Evolutionary conservation across 169 alveolate genomes (phyloP), one percentile per base, ranked within the genome.

Genomic region (Blepharisma undulans): DNA sequence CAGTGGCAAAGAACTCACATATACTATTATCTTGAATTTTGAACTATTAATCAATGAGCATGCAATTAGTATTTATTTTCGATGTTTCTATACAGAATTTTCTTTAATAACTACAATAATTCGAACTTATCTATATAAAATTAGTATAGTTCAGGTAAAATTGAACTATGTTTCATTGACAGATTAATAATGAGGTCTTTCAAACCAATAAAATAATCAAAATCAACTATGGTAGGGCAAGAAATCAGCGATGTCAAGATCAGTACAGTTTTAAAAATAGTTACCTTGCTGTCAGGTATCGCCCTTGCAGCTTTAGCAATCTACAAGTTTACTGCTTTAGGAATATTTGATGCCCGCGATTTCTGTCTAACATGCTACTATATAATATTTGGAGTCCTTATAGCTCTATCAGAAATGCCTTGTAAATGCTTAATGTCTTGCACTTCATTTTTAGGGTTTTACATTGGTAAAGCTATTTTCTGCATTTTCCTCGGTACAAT

Each of bases 321-420:
- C 22, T 27, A 25, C 7, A 36, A 33, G 25, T 82, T 82, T n/a
- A 10, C 48, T 19, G 25, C 36, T 36, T 14, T 34, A 1, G 34
- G 89, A 8, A 82, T 82, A 22, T 72, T 19, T 14, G n/a, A 33
- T n/a, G 30, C 76, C 22, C 27, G 78, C 14, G 89, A 59, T 29
- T 82, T 82, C 22, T 82, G 32, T 60, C 36, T 82, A 30, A 82
- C 78, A 10, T 7, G 10, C 12, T 82, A 82, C 60, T 82, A 82
- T 59, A 60, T 82, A 22, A 21, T 82, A 22, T 82, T 82, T 30
- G 89, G 89, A 6, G 10, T 82, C 14, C 60, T 82, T 29, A 32
- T 82, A 12, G 33, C 76, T 10, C 36, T 82, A 10, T 34, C 89
- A 21, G 89, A 82, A 82, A 34, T 82, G 89, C 89, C 89, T n/a